Base-by-base conservation (phyloP, 768 basidiomycete genomes). In the Russula earlei region DNA sequence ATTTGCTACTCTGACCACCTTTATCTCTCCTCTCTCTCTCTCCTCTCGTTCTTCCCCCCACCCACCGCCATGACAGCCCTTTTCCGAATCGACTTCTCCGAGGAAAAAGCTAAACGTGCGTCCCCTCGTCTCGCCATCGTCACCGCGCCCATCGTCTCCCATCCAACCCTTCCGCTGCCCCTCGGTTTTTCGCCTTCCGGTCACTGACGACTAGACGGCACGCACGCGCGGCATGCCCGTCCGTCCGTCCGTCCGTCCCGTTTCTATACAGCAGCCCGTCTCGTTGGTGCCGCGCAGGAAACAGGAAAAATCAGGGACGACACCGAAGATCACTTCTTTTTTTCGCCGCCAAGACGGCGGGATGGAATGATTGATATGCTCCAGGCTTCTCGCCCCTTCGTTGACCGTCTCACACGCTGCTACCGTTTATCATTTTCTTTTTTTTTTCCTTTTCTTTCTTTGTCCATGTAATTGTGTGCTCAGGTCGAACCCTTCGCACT, bases 271-370 rank as follows among this genome's bases (percentile, higher is more conserved):
- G 25, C 29, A 56, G 49, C 37, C 44, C 22, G 27, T 10, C 22
- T n/a, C n/a, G 46, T 10, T 31, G 29, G 29, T 10, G 1, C 56
- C 50, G 1, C 59, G 55, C 55, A 60, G 49, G 50, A 60, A 62
- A 42, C 49, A 48, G 31, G 58, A 38, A 6, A 56, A 46, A 37
- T 33, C 34, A 15, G 46, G 38, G 29, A 2, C 29, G 49, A 43
- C 54, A 3, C 41, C 33, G 51, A 60, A 62, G 59, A 62, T 62
- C 44, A 62, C 61, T 6, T 55, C 61, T n/a, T 62, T 62, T 48
- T 62, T 62, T 31, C n/a, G n/a, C n/a, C n/a, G n/a, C 59, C 37
- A 60, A 56, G 40, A 20, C 45, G 3, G 38, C 36, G n/a, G 14
- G 31, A 11, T 34, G 14, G 20, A 11, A 22, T 17, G n/a, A 11